Conservation (phyloP, 768 basidiomycete genomes). For the Psilocybe sp. region DNA sequence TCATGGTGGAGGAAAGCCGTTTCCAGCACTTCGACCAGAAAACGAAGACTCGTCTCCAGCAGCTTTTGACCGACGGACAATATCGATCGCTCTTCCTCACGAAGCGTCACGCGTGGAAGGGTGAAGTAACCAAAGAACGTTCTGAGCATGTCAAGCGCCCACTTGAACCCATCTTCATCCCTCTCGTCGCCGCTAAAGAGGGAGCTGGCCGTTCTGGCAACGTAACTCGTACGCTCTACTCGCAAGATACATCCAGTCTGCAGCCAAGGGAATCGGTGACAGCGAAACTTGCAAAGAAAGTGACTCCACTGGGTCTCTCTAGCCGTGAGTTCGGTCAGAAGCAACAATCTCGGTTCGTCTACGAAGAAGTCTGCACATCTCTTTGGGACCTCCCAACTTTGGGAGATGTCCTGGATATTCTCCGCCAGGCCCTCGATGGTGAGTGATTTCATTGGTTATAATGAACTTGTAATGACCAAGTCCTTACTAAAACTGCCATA, state of each 20-base stretch:
- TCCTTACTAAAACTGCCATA: background rate
- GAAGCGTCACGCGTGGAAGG: too few relatives aligned
- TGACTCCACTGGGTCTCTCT: background rate
- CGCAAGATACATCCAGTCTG: too few relatives aligned
- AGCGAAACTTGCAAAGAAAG: background rate
- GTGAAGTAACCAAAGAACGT: too few relatives aligned
- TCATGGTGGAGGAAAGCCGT: background rate
- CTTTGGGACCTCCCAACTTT: background rate
- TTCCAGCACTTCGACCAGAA: background rate
- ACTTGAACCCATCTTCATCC: too few relatives aligned
- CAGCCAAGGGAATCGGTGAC: background rate
- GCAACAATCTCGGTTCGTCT: conserved; percentile 5
- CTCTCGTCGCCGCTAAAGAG: too few relatives aligned
- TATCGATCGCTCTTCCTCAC: too few relatives aligned
- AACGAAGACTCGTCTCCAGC: too few relatives aligned
- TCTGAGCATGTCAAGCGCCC: too few relatives aligned
- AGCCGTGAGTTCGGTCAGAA: background rate
- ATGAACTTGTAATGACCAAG: too few relatives aligned
- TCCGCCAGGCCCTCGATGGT: background rate
- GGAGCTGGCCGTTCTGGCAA: too few relatives aligned
- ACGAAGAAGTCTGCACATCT: conserved; percentile 1
- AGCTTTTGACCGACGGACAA: too few relatives aligned
- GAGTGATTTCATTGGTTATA: background rate
- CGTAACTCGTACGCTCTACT: too few relatives aligned
- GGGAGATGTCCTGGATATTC: background rate